Base-by-base conservation (phyloP, 352 stramenopile genomes). In the Pythium rishiriense region DNA sequence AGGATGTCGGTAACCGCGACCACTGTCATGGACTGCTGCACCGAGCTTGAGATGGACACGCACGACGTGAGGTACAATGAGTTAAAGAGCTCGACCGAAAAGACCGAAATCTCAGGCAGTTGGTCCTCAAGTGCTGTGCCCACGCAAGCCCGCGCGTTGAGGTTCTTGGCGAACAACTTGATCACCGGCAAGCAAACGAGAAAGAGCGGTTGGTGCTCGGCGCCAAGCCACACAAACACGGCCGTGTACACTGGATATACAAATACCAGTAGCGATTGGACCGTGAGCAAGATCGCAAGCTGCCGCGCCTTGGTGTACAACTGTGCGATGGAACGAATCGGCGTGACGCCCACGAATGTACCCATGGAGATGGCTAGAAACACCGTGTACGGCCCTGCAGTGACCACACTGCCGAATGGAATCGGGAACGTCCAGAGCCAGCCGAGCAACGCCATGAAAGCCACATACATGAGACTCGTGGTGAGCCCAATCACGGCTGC, bases 21-120 rank as follows among this genome's bases (percentile, higher is more conserved):
- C 12, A 59, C 21, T 35, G 28, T 24, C 19, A 41, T 56, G 2
- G 55, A 15, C 22, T 33, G 19, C 21, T 48, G 25, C 2, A 28
- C 33, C 1, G 66, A 72, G n/a, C 50, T 51, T 5, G 63, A 56
- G 24, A 39, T 29, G 21, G 73, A 59, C 56, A 78, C 73, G 42
- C 62, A 73, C 4, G 51, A 54, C 6, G 61, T 54, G 8, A 76
- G 11, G 31, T 75, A 81, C 0, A 81, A 22, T 14, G 64, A 31
- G 28, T 78, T 71, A 52, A 76, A 78, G 24, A 78, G 57, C 14
- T 78, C 60, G 25, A 76, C 67, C 0, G 66, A 67, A 26, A 76
- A 75, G 15, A 76, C 64, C 10, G 67, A 52, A 5, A 65, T 60
- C 54, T 74, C 67, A 0, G 68, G 70, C 10, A 71, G 45, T 25